Percentiles rank a stretch among this genome's conserved stretches.
These are phyloP conservation scores for Zymoseptoria brevis DNA, from an alignment of 2,329 filamentous ascomycete genomes.

Conservation along the genomic window DNA sequence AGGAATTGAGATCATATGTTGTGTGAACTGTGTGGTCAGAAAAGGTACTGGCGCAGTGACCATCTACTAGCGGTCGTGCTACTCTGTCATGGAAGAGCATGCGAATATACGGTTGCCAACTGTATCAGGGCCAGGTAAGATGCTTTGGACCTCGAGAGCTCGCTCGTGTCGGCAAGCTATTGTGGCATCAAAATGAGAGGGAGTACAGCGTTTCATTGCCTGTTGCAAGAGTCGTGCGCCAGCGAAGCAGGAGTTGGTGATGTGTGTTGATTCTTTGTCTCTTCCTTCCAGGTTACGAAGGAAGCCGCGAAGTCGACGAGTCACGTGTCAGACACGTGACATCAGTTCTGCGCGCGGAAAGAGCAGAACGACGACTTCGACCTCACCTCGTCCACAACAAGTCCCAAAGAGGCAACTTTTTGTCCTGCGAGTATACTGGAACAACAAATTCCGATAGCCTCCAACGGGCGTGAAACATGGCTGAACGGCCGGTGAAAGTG, in stretches of 20 bases:
- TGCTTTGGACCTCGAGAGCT: not conserved
- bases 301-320: too few species aligned
- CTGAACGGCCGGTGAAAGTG: not conserved
- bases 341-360: not conserved
- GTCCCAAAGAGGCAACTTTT: not conserved
- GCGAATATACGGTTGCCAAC: not conserved
- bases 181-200: too few species aligned
- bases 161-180: too few species aligned
- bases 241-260: not conserved
- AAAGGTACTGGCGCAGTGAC: not conserved
- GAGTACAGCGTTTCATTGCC: not conserved
- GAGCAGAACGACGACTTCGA: not conserved
- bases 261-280: too few species aligned
- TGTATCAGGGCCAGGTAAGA: not conserved
- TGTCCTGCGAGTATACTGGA: not conserved
- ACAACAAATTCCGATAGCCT: not conserved
- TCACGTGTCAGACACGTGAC: not conserved
- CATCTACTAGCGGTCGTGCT: not conserved
- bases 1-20: not conserved
- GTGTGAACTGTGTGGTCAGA: not conserved
- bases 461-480: not conserved
- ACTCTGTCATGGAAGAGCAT: not conserved
- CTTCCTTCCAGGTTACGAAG: too few species aligned
- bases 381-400: not conserved
- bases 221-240: not conserved